phyloP scores from a whole-genome alignment of 2,329 filamentous ascomycete genomes.

The Alternaria sp. region DNA sequence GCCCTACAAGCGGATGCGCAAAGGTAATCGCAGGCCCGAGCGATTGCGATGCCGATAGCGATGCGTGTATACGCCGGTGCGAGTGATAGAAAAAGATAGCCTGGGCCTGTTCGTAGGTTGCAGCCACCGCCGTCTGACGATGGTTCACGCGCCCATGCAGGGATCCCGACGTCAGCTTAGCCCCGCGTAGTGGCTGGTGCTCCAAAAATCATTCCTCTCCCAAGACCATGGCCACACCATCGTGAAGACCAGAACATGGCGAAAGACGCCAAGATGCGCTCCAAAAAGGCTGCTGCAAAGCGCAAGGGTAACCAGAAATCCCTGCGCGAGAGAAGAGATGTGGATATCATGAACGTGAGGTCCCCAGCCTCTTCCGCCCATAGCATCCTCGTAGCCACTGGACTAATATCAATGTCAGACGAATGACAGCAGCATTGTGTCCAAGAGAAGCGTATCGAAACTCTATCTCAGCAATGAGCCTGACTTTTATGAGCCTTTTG shows the following conservation, averaged over 20 bases:
- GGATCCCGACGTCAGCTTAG: constrained; percentile 22
- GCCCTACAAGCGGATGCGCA: constrained; percentile 18
- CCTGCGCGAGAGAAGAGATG: constrained; percentile 52
- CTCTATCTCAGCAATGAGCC: constrained; percentile 79
- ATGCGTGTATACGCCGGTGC: constrained; percentile 15
- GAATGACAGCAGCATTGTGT: constrained; percentile 90
- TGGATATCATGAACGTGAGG: constrained; percentile 63
- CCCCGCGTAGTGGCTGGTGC: constrained; percentile 30
- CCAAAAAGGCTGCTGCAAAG: constrained; percentile 18
- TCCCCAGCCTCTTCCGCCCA: background rate
- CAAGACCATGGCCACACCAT: constrained; percentile 1
- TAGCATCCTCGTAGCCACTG: background rate
- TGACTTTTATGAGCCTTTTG: constrained; percentile 88
- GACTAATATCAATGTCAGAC: constrained; percentile 60
- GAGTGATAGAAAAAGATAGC: background rate
- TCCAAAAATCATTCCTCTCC: constrained; percentile 24
- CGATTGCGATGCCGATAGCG: constrained; percentile 6
- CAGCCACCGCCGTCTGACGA: constrained; percentile 14
- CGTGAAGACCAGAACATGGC: constrained; percentile 13
- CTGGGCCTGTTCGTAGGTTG: constrained; percentile 6
- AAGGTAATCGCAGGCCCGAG: background rate
- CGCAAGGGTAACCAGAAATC: constrained; percentile 23
- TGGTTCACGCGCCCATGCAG: constrained; percentile 21
- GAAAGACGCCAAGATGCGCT: constrained; percentile 13
- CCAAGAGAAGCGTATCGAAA: constrained; percentile 90